Base-by-base conservation (phyloP, 306 rosid species). In the Albizia julibrissin region DNA sequence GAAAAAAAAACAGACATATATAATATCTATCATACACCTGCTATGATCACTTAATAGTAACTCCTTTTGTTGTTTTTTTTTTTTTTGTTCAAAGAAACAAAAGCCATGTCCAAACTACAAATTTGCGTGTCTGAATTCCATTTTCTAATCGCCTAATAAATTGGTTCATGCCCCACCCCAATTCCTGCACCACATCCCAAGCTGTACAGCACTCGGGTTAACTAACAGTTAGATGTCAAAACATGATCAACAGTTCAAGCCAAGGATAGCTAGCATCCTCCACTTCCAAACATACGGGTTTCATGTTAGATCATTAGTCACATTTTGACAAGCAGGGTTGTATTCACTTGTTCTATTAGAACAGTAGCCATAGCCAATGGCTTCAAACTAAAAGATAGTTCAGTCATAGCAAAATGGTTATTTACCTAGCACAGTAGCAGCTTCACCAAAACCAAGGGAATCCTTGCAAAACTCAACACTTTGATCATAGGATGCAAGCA, bases 401-500 rank as follows among this genome's bases (percentile, higher is more conserved):
- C 16, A 26, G 12, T 58, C 9, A 15, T 1, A 26, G 15, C 39
- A 49, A 33, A 39, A 59, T 46, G 26, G 59, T 21, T 42, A 11
- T 21, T 86, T 87, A 92, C 99, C 92, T 64, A 95, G 4, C 31
- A 95, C 86, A 31, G 99, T 95, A 54, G 97, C 24, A 70, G 76
- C 89, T 95, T 95, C 99, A 74, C 99, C 90, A 13, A 91, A 88
- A 76, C 99, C 99, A 78, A 91, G 82, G 34, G 84, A 49, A 88
- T 95, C 99, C 94, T 85, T 93, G 94, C 86, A 95, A 75, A 93
- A 91, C 82, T 95, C 99, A 70, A 92, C 97, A 88, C 97, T 76
- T 84, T 95, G 99, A 79, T 95, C 99, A 79, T 95, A 95, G 29
- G 99, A 95, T 56, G 99, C 98, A 77, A 95, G 99, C 99, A 95